A percentile compares a stretch with the other conserved stretches of the same genome.
phyloP scores from a whole-genome alignment of 768 basidiomycete species.

The Melanogaster broomeanus region DNA sequence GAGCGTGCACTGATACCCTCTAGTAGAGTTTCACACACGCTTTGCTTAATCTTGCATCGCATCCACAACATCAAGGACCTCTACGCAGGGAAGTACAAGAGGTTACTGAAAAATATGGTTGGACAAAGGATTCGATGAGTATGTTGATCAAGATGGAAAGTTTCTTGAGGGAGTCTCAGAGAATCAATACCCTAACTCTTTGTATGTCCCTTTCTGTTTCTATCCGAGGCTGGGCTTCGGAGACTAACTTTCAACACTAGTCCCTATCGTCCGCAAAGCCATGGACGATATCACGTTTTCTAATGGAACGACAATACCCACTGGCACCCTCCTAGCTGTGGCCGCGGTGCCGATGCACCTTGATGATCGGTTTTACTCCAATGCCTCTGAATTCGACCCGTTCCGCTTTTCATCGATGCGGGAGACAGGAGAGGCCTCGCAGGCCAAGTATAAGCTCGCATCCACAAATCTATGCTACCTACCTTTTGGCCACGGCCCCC shows the following conservation, averaged over 20 bases:
- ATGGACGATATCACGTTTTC: conserved; percentile 35
- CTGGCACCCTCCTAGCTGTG: conserved; percentile 38
- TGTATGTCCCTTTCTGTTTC: conserved; percentile 23
- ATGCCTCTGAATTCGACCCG: conserved; percentile 42
- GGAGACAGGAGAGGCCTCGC: conserved; percentile 21
- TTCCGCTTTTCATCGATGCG: conserved; percentile 40
- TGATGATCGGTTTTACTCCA: conserved; percentile 43
- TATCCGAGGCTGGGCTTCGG: background rate
- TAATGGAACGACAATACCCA: conserved; percentile 38
- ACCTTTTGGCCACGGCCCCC: conserved; percentile 36
- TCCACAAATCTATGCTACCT: conserved; percentile 35
- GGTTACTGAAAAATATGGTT: conserved; percentile 33
- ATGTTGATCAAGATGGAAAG: conserved; percentile 43
- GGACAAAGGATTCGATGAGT: conserved; percentile 33
- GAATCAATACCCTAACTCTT: conserved; percentile 34
- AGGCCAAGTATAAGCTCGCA: conserved; percentile 29
- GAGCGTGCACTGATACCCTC: conserved; percentile 2
- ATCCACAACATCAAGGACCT: conserved; percentile 39
- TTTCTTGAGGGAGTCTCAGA: conserved; percentile 44
- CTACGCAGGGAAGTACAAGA: conserved; percentile 42
- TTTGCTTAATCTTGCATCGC: conserved; percentile 40
- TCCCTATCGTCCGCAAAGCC: conserved; percentile 35
- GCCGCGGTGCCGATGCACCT: conserved; percentile 36
- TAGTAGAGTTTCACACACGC: conserved; percentile 38
- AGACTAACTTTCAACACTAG: conserved; percentile 16